Base-by-base conservation (phyloP, 208 protist genomes). In the Wallacemonas sp. region DNA sequence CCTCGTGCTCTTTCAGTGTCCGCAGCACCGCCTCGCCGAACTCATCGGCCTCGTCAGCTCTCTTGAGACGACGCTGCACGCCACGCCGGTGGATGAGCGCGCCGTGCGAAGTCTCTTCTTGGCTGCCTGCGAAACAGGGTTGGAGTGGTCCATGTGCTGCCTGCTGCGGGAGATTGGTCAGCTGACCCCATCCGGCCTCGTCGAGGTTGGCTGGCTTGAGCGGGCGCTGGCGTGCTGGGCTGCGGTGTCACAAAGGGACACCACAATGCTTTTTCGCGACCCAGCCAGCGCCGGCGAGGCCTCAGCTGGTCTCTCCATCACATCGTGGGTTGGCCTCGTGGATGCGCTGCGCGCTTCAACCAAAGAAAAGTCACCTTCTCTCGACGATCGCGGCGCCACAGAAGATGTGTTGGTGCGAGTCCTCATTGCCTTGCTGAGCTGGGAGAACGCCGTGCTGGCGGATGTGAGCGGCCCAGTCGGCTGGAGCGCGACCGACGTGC, bases 391-490 rank as follows among this genome's bases (percentile, higher is more conserved):
- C 44, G 44, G 44, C 44, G 9, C 17, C 44, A 49, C 19, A 23
- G 49, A 41, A n/a, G 47, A 12, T 5, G 27, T 39, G 49, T 17
- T 52, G 23, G 17, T 24, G 41, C 34, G 43, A 33, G 54, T 69
- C 5, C 33, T 54, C 38, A 2, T 75, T 24, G 47, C 54, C 14
- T 11, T 75, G 39, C 66, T 64, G 12, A 54, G 54, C 4, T 69
- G 61, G 39, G 57, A 46, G 19, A 61, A 65, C 60, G 61, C 27
- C 27, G 36, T 44, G 52, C 21, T 75, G n/a, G 60, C 56, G 24
- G 9, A 23, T 21, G 5, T 47, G 41, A 8, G 14, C 41, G 16
- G 16, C 5, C n/a, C 41, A 14, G 41, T 23, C 11, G 5, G 41
- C 41, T 9, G 41, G 16, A 6, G 16, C 5, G 16, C 41, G 17